Conservation (phyloP, 495 filamentous ascomycete genomes). For the Thozetella sp. region DNA sequence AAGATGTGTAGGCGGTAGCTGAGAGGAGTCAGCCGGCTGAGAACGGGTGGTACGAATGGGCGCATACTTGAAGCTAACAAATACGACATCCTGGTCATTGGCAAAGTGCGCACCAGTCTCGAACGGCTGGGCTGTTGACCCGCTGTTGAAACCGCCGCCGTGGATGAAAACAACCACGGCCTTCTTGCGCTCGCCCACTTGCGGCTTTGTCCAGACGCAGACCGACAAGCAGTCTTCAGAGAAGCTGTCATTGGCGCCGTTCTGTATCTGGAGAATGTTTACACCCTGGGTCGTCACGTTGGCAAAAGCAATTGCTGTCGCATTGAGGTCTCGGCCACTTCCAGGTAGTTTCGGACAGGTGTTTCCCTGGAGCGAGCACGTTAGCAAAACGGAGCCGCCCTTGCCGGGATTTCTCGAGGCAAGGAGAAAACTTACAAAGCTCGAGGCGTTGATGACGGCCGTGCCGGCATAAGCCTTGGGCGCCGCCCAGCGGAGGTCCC, state of each 20-base stretch:
- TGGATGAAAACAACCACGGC: slow-evolving; percentile 17
- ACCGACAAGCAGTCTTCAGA: slow-evolving; percentile 53
- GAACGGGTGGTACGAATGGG: too few species aligned
- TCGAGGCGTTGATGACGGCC: slow-evolving; percentile 49
- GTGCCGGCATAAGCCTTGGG: slow-evolving; percentile 54
- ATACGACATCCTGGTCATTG: slow-evolving; percentile 27
- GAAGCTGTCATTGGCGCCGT: neutral
- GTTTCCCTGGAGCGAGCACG: neutral
- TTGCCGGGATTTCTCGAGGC: neutral
- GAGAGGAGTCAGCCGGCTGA: too few species aligned
- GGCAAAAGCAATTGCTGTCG: neutral
- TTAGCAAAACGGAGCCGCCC: neutral
- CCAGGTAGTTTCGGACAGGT: neutral
- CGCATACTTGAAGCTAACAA: neutral
- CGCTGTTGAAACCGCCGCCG: slow-evolving; percentile 11
- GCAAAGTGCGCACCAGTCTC: slow-evolving; percentile 40
- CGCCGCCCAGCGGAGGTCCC: slow-evolving; percentile 39
- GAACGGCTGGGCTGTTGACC: slow-evolving; percentile 21
- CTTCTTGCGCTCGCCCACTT: slow-evolving; percentile 5
- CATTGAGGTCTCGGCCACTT: slow-evolving; percentile 2
- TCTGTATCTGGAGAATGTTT: neutral
- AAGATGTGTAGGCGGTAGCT: slow-evolving; percentile 64
- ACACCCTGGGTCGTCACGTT: neutral
- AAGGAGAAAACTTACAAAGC: slow-evolving; percentile 3
- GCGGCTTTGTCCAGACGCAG: slow-evolving; percentile 39